Evolutionary conservation across 164 flowering plant genomes (phyloP).

Genomic region (Taxillus chinensis): DNA sequence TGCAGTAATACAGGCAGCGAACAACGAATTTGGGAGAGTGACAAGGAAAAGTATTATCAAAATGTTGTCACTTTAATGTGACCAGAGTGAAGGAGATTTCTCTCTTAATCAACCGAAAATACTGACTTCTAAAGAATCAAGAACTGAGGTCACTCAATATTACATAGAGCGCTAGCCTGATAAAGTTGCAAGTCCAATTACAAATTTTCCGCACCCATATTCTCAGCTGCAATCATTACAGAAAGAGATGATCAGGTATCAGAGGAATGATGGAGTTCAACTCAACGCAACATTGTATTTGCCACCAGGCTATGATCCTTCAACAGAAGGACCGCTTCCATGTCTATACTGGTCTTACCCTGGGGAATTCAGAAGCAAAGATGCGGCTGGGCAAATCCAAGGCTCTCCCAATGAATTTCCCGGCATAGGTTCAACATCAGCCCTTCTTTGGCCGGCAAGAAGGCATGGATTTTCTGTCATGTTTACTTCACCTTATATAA

Average conservation of each 20-base stretch:
- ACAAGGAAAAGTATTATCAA: constrained; percentile 81
- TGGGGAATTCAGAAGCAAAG: constrained; percentile 96
- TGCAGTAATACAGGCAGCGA: constrained; percentile 83
- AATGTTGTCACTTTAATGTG: constrained; percentile 86
- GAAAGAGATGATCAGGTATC: constrained; percentile 90
- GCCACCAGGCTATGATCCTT: constrained; percentile 83
- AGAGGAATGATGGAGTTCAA: constrained; percentile 94
- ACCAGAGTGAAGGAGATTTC: constrained; percentile 72
- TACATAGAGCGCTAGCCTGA: constrained; percentile 70
- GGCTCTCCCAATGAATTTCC: constrained; percentile 99
- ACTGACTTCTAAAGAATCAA: constrained; percentile 90
- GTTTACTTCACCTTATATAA: not conserved
- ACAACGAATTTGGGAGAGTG: constrained; percentile 95
- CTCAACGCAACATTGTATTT: constrained; percentile 91
- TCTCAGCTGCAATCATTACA: constrained; percentile 82
- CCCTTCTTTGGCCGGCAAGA: constrained; percentile 96
- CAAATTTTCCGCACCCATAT: constrained; percentile 91
- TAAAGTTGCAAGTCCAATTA: constrained; percentile 56
- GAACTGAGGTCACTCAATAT: constrained; percentile 90
- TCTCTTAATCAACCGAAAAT: constrained; percentile 53
- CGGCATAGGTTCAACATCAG: constrained; percentile 91
- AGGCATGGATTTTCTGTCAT: constrained; percentile 28
- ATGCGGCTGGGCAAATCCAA: constrained; percentile 97
- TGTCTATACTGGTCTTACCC: constrained; percentile 97
- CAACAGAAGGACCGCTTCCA: constrained; percentile 93